phyloP scores from a whole-genome alignment of 2,329 filamentous ascomycete genomes.

The Alternaria infectoria region DNA sequence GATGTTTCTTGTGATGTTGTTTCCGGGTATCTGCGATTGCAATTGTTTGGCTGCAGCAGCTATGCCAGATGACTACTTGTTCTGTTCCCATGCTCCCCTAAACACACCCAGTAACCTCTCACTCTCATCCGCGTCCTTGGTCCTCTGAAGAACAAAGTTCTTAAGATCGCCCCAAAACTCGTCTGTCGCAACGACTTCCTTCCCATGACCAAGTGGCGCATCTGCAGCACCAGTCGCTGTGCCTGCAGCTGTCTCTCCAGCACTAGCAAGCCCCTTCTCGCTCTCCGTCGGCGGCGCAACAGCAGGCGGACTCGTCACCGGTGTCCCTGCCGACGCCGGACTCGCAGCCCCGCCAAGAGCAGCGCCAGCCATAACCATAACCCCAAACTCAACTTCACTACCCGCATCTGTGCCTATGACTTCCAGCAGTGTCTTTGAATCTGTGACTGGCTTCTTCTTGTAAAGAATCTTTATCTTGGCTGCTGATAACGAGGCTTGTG shows the following conservation, averaged over 20 bases:
- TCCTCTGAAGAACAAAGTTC: slow-evolving; percentile 77
- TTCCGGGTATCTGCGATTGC: background rate
- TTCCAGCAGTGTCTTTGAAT: slow-evolving; percentile 79
- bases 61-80: slow-evolving; percentile 18
- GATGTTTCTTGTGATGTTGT: background rate
- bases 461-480: slow-evolving; percentile 85
- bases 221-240: slow-evolving; percentile 47
- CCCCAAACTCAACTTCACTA: slow-evolving; percentile 72
- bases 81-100: slow-evolving; percentile 69
- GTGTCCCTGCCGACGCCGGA: slow-evolving; percentile 49
- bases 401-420: slow-evolving; percentile 64
- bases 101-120: slow-evolving; percentile 72
- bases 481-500: slow-evolving; percentile 62
- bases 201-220: slow-evolving; percentile 60
- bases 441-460: slow-evolving; percentile 83
- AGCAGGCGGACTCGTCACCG: slow-evolving; percentile 54
- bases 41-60: background rate
- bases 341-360: slow-evolving; percentile 51
- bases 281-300: slow-evolving; percentile 61
- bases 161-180: slow-evolving; percentile 88
- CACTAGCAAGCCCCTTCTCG: slow-evolving; percentile 49
- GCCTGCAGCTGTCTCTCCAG: slow-evolving; percentile 7
- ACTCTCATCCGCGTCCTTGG: slow-evolving; percentile 73
- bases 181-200: slow-evolving; percentile 68
- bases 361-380: slow-evolving; percentile 81